phyloP scores from a whole-genome alignment of 1,284 basidiomycete species.

The Rugosomyces carneus region DNA sequence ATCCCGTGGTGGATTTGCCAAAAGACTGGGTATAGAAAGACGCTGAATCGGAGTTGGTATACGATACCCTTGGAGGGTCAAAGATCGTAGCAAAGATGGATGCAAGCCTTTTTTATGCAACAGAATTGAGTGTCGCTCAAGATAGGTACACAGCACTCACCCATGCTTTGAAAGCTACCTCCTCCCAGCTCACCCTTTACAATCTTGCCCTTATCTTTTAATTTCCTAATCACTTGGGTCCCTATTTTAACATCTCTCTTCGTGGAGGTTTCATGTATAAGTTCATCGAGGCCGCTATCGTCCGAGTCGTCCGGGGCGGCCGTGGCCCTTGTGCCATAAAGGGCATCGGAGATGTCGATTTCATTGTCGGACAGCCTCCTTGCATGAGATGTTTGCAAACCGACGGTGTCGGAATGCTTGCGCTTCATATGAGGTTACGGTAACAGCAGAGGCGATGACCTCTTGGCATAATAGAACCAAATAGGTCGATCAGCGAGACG shows the following conservation, averaged over 20 bases:
- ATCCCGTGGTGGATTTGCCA: constrained; percentile 85
- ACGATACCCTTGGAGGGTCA: constrained; percentile 91
- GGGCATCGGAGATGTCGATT: constrained; percentile 31
- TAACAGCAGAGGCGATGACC: neutral
- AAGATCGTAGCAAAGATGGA: constrained; percentile 77
- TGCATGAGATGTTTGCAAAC: constrained; percentile 19
- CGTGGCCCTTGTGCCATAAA: constrained; percentile 25
- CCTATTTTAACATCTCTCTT: constrained; percentile 66
- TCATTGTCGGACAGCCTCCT: constrained; percentile 30
- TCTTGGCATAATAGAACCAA: neutral
- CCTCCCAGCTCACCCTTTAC: constrained; percentile 72
- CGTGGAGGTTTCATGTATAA: constrained; percentile 54
- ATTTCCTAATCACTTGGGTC: constrained; percentile 63
- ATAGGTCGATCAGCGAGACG: neutral
- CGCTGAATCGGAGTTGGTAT: constrained; percentile 97
- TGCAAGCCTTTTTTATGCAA: constrained; percentile 71
- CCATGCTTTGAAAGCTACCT: constrained; percentile 86
- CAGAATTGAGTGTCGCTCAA: constrained; percentile 1
- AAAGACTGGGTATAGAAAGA: constrained; percentile 80
- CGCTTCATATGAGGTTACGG: constrained; percentile 26
- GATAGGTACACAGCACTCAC: constrained; percentile 33
- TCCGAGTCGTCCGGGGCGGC: constrained; percentile 6
- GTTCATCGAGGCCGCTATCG: constrained; percentile 17
- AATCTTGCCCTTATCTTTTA: constrained; percentile 60
- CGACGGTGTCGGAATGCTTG: constrained; percentile 21